These are phyloP conservation scores for Candida awuae DNA, from an alignment of 805 yeast genomes.

Conservation along the genomic window DNA sequence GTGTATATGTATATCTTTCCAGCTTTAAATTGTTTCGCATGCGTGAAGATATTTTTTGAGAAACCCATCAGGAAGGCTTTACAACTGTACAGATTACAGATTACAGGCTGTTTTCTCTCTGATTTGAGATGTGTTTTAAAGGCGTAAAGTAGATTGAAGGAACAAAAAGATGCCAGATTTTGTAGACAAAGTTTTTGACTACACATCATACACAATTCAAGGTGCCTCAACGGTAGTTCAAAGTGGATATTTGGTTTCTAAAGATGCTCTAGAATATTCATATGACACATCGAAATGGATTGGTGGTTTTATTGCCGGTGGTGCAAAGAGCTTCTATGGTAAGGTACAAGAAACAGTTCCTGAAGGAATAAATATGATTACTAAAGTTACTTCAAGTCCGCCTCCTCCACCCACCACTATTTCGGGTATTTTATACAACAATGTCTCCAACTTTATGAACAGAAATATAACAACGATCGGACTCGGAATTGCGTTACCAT, in stretches of 20 bases:
- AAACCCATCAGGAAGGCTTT: no score
- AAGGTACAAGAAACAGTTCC: constrained; percentile 3
- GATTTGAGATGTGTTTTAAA: no score
- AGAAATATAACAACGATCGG: no score
- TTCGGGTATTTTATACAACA: no score
- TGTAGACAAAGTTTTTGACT: constrained; percentile 16
- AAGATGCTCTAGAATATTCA: constrained; percentile 4
- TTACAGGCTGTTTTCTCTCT: no score
- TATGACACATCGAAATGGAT: constrained; percentile 6
- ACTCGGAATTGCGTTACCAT: constrained; percentile 8
- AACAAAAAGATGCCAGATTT: constrained; percentile 16
- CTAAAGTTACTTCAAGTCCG: background rate
- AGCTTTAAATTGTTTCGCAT: no score
- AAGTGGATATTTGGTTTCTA: constrained; percentile 5
- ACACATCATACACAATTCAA: constrained; percentile 1
- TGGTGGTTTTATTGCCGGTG: background rate
- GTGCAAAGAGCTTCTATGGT: background rate
- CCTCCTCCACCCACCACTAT: no score
- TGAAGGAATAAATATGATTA: background rate
- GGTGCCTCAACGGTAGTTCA: constrained; percentile 1
- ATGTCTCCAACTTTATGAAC: no score
- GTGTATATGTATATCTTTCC: no score
- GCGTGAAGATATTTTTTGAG: background rate
- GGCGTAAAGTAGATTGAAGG: no score
- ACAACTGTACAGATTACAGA: no score